Evolutionary conservation across 2,329 filamentous ascomycete species (phyloP).

Genomic region (Paracamarosporium sp.): DNA sequence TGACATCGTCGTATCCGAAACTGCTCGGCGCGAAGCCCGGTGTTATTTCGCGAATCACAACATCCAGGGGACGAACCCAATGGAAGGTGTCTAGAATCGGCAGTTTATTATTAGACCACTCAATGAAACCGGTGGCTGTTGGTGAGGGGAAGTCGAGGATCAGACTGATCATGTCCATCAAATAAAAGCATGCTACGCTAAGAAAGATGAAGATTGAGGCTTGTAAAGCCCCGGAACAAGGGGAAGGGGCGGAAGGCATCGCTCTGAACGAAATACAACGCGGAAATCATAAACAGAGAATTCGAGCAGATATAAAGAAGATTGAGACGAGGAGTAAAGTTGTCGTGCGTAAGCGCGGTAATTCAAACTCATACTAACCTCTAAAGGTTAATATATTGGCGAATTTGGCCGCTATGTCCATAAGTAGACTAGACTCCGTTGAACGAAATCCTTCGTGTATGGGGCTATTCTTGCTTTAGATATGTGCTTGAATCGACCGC

Average conservation of each 20-base stretch:
- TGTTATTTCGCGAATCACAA: slow-evolving; percentile 17
- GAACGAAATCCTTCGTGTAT: background rate
- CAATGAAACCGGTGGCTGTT: slow-evolving; percentile 9
- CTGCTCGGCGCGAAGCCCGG: slow-evolving; percentile 20
- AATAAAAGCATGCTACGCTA: slow-evolving; percentile 4
- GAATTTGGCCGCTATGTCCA: background rate
- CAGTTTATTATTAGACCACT: slow-evolving; percentile 4
- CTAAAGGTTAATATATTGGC: background rate
- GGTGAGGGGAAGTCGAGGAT: slow-evolving; percentile 12
- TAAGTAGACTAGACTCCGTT: background rate
- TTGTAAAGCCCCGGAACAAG: background rate
- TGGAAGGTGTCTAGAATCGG: slow-evolving; percentile 20
- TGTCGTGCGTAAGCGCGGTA: background rate
- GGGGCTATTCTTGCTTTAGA: background rate
- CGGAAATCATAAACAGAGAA: background rate
- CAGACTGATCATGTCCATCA: slow-evolving; percentile 17
- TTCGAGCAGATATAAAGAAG: background rate
- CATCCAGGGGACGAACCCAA: slow-evolving; percentile 13
- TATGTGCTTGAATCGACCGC: background rate
- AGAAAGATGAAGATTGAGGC: slow-evolving; percentile 14
- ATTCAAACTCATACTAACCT: background rate
- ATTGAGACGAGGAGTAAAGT: background rate
- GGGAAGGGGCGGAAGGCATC: background rate
- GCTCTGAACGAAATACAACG: background rate
- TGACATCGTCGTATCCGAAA: slow-evolving; percentile 18